These are phyloP conservation scores for Podaxis sp. DNA, from an alignment of 768 basidiomycete species.

Conservation along the genomic window DNA sequence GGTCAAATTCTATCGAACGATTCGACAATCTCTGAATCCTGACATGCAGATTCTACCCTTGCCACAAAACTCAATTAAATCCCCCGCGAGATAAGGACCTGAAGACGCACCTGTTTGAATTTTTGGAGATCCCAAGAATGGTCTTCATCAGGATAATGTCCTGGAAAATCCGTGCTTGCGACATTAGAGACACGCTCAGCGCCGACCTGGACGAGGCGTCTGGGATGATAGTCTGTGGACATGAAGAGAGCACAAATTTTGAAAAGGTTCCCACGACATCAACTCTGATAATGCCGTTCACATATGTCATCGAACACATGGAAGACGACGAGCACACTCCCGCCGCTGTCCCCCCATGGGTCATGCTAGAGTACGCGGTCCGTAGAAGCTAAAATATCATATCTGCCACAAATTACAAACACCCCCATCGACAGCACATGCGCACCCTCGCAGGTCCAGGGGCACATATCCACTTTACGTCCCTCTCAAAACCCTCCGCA, in stretches of 20 bases:
- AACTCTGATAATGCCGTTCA: constrained; percentile 34
- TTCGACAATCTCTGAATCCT: constrained; percentile 79
- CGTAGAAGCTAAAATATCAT: constrained; percentile 22
- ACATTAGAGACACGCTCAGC: constrained; percentile 77
- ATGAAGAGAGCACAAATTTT: constrained; percentile 6
- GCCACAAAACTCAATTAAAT: constrained; percentile 20
- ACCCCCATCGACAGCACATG: constrained; percentile 59
- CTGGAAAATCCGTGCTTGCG: constrained; percentile 89
- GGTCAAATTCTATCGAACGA: constrained; percentile 88
- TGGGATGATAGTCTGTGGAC: constrained; percentile 24
- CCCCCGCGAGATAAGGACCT: not conserved
- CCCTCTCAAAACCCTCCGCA: constrained; percentile 74
- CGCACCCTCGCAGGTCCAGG: constrained; percentile 65
- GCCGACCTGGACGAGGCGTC: constrained; percentile 65
- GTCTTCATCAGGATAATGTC: constrained; percentile 83
- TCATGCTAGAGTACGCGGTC: constrained; percentile 87
- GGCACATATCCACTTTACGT: constrained; percentile 78
- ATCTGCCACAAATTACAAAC: not conserved
- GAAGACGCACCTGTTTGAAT: constrained; percentile 69
- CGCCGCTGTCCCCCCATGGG: constrained; percentile 82
- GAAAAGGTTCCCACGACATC: constrained; percentile 9
- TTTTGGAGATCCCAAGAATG: constrained; percentile 76
- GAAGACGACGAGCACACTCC: constrained; percentile 85
- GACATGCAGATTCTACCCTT: constrained; percentile 69
- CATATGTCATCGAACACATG: constrained; percentile 82